Evolutionary conservation across 2,329 filamentous ascomycete genomes (phyloP).

Genomic region (Pseudocercospora macadamiae): DNA sequence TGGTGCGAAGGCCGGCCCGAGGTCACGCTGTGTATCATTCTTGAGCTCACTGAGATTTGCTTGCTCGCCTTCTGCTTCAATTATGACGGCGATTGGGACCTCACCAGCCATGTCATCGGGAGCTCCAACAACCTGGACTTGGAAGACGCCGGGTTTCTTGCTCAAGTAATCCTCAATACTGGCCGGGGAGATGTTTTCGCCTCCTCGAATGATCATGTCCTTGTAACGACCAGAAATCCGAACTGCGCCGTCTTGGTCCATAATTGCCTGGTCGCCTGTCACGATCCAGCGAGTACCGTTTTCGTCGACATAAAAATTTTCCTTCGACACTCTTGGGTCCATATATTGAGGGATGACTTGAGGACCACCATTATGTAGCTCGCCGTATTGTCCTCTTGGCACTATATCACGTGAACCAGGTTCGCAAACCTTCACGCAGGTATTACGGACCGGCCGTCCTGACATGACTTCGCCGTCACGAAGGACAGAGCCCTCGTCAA

Average conservation of each 20-base stretch:
- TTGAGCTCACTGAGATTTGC: constrained; percentile 39
- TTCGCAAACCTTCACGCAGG: constrained; percentile 40
- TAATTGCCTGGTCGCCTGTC: constrained; percentile 63
- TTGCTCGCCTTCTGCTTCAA: constrained; percentile 40
- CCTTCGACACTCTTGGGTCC: constrained; percentile 32
- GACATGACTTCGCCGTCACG: constrained; percentile 44
- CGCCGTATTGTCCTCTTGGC: constrained; percentile 35
- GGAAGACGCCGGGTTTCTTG: constrained; percentile 40
- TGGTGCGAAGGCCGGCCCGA: constrained; percentile 47
- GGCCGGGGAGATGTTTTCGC: constrained; percentile 64
- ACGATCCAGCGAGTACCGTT: constrained; percentile 61
- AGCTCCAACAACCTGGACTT: constrained; percentile 48
- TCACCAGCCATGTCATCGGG: constrained; percentile 53
- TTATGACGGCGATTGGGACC: constrained; percentile 51
- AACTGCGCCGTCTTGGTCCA: constrained; percentile 49
- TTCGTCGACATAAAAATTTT: constrained; percentile 38
- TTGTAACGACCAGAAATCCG: constrained; percentile 42
- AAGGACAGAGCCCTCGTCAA: constrained; percentile 36
- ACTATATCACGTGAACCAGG: constrained; percentile 32
- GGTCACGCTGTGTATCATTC: constrained; percentile 40
- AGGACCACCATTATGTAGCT: constrained; percentile 37
- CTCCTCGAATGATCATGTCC: constrained; percentile 54
- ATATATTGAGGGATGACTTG: constrained; percentile 37
- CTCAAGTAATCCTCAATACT: constrained; percentile 42
- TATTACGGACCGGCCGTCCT: constrained; percentile 47